Conservation (phyloP, 768 basidiomycete genomes). For the Cantharellus cinnabarinus region DNA sequence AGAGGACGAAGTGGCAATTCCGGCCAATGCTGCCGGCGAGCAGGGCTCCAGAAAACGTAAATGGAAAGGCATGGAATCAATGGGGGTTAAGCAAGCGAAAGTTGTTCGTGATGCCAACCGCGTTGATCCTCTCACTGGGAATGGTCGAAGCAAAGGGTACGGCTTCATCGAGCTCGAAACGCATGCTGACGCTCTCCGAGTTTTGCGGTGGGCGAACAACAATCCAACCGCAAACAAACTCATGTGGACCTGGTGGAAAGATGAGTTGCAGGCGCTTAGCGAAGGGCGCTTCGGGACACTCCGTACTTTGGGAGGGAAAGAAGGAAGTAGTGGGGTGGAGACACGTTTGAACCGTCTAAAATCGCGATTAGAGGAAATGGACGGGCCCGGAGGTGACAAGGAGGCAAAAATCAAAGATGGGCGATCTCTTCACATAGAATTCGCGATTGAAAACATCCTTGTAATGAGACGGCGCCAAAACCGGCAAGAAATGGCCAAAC, state of each 20-base stretch:
- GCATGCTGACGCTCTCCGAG: constrained; percentile 78
- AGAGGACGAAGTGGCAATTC: constrained; percentile 38
- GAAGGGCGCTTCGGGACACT: constrained; percentile 25
- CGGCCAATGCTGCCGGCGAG: constrained; percentile 19
- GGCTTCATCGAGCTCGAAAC: constrained; percentile 82
- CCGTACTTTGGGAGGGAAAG: constrained; percentile 13
- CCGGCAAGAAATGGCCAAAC: too few relatives aligned
- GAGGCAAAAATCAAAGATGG: constrained; percentile 19
- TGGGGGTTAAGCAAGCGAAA: constrained; percentile 71
- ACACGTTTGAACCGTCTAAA: constrained; percentile 37
- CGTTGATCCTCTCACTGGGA: constrained; percentile 71
- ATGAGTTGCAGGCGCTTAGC: constrained; percentile 28
- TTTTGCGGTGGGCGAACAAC: constrained; percentile 88
- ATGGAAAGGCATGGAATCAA: constrained; percentile 11
- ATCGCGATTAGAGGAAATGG: constrained; percentile 25
- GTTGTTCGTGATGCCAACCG: constrained; percentile 78
- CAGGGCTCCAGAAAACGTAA: not conserved
- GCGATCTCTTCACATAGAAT: constrained; percentile 63
- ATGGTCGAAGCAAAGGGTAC: constrained; percentile 81
- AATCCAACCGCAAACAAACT: constrained; percentile 44
- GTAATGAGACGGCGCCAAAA: constrained; percentile 41
- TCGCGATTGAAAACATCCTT: constrained; percentile 87
- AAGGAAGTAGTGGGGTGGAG: constrained; percentile 26
- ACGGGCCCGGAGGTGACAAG: constrained; percentile 13
- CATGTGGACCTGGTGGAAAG: constrained; percentile 70